Evolutionary conservation across 2,329 filamentous ascomycete genomes (phyloP).

Genomic region (Scedosporium aurantiacum): DNA sequence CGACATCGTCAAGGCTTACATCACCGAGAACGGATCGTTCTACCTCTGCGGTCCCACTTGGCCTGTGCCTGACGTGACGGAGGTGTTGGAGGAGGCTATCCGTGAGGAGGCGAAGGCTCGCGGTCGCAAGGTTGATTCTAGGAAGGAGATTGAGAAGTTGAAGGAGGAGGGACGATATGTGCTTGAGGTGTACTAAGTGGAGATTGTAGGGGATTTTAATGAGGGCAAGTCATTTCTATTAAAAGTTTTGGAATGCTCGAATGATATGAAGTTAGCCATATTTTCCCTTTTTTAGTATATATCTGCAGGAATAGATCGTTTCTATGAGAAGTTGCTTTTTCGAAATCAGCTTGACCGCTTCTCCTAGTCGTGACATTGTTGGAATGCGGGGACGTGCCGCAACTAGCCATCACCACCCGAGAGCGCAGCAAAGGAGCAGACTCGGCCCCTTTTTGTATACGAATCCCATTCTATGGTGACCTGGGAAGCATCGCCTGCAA

Average conservation of each 20-base stretch:
- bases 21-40: constrained; percentile 80
- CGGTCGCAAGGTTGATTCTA: constrained; percentile 72
- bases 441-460: too few relatives aligned
- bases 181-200: constrained; percentile 77
- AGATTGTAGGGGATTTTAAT: not conserved
- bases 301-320: too few relatives aligned
- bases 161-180: constrained; percentile 95
- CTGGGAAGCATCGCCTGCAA: too few relatives aligned
- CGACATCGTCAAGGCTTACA: constrained; percentile 77
- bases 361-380: too few relatives aligned
- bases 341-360: too few relatives aligned
- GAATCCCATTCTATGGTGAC: too few relatives aligned
- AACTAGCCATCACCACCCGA: too few relatives aligned
- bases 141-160: constrained; percentile 89
- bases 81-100: constrained; percentile 88
- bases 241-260: not conserved
- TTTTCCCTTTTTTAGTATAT: too few relatives aligned
- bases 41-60: constrained; percentile 97
- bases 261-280: too few relatives aligned
- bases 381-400: too few relatives aligned
- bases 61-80: constrained; percentile 94
- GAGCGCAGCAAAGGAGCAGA: too few relatives aligned
- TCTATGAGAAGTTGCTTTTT: too few relatives aligned
- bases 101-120: constrained; percentile 56
- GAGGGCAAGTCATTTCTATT: not conserved